Conservation (phyloP, 2,329 filamentous ascomycete species). For the Cytospora schulzeri region DNA sequence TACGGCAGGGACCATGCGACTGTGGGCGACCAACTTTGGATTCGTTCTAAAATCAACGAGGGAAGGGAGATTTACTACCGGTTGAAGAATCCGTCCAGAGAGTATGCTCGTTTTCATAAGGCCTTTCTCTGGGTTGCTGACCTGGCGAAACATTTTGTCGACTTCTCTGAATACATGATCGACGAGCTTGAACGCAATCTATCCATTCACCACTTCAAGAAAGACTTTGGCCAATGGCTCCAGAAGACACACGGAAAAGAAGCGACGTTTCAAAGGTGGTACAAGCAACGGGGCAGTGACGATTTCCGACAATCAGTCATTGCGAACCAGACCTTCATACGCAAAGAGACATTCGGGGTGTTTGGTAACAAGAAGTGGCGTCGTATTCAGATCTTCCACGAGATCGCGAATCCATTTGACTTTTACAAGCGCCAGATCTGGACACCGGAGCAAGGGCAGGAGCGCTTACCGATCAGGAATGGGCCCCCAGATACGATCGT, state of each 20-base stretch:
- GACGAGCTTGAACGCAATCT: conserved; percentile 40
- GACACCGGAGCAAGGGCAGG: background rate
- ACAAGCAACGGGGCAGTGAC: conserved; percentile 42
- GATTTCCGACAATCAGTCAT: conserved; percentile 68
- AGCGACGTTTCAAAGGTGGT: conserved; percentile 56
- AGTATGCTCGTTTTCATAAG: conserved; percentile 64
- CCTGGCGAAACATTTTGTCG: conserved; percentile 71
- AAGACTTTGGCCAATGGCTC: conserved; percentile 62
- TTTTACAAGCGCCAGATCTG: conserved; percentile 13
- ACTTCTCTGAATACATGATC: conserved; percentile 55
- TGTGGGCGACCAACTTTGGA: conserved; percentile 61
- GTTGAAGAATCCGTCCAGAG: conserved; percentile 55
- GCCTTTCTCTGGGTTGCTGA: conserved; percentile 73
- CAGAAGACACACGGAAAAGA: conserved; percentile 44
- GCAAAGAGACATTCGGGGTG: conserved; percentile 62
- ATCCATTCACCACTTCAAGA: conserved; percentile 58
- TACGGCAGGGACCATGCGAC: conserved; percentile 57
- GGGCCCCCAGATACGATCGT: conserved; percentile 58
- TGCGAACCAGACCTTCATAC: conserved; percentile 64
- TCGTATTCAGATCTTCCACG: conserved; percentile 55
- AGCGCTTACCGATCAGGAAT: background rate
- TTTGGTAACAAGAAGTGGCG: conserved; percentile 35
- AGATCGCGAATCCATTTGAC: conserved; percentile 40
- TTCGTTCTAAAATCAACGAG: conserved; percentile 56
- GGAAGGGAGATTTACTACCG: conserved; percentile 62